Evolutionary conservation across 1,284 basidiomycete species (phyloP), one percentile per base, ranked within the genome.

Genomic region (Malassezia caprae): DNA sequence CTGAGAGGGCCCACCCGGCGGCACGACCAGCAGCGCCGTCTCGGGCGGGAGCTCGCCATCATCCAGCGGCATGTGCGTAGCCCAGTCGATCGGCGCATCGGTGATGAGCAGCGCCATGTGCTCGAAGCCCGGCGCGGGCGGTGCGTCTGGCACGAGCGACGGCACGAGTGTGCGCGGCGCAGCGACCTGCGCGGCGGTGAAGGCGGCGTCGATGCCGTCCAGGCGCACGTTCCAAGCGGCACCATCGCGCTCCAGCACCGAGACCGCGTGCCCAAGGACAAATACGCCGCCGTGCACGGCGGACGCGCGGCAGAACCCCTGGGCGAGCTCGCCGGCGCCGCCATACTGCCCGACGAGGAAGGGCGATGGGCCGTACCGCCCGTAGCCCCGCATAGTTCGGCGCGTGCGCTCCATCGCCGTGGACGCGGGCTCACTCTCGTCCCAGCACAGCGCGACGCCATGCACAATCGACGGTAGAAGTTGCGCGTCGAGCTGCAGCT

Each of bases 311-410:
- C 66, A 67, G 47, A 67, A 73, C 0, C 71, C 67, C 35, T 73
- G 71, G 0, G 66, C 68, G 4, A 73, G 56, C 56, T 73, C 71
- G 19, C 69, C 69, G 1, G 68, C 69, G 3, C 90, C 89, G 27
- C 93, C 93, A 72, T 96, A 96, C 66, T 96, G 90, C 0, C 88
- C 89, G 4, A 96, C 81, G 13, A 98, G 81, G 76, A 91, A 96
- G 0, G 93, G 84, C 0, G 88, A 89, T 10, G 86, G 77, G 6
- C 93, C 93, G 69, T 94, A 96, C 28, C 87, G 80, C 1, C 93
- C 91, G 12, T 84, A 78, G 1, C 89, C 88, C 37, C 79, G 82
- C 21, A 96, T 79, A 70, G 88, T 90, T 5, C 44, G 39, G 12
- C 53, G 53, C 7, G 62, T 63, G 8, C 68, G 55, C 21, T 56